Percentiles rank a stretch among this genome's conserved stretches.
These are phyloP conservation scores for Oryza meridionalis DNA, from an alignment of 176 grass and related monocot species.

Conservation along the genomic window DNA sequence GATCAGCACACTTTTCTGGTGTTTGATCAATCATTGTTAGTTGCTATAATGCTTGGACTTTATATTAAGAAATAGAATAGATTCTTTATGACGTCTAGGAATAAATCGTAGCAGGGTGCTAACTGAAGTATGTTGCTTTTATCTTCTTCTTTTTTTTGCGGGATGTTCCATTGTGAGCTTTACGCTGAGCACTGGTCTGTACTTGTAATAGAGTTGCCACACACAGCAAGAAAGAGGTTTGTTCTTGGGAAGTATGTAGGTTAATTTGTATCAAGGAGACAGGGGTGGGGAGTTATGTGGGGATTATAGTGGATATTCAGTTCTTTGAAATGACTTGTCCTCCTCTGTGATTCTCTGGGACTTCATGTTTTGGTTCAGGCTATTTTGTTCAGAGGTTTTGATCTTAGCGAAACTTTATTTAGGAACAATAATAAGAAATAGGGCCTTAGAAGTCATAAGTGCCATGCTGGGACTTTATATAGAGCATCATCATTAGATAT, in stretches of 20 bases:
- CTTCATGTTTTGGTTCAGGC: neutral
- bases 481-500: constrained; percentile 22
- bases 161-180: neutral
- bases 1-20: constrained; percentile 3
- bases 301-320: constrained; percentile 9
- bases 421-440: neutral
- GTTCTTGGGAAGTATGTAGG: neutral
- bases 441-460: neutral
- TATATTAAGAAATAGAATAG: neutral
- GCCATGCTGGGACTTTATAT: neutral
- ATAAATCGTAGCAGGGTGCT: neutral
- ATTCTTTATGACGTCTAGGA: neutral
- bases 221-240: neutral
- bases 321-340: neutral
- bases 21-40: neutral
- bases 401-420: constrained; percentile 30
- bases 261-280: neutral
- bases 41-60: neutral
- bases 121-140: neutral
- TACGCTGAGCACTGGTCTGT: neutral
- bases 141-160: neutral
- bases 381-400: neutral
- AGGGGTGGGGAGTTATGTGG: neutral
- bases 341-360: constrained; percentile 10
- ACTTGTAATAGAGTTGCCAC: constrained; percentile 7